A percentile compares a stretch with the other conserved stretches of the same genome.
These are phyloP conservation scores for Xylariaceae sp. DNA, from an alignment of 2,329 filamentous ascomycete genomes.

Conservation along the genomic window DNA sequence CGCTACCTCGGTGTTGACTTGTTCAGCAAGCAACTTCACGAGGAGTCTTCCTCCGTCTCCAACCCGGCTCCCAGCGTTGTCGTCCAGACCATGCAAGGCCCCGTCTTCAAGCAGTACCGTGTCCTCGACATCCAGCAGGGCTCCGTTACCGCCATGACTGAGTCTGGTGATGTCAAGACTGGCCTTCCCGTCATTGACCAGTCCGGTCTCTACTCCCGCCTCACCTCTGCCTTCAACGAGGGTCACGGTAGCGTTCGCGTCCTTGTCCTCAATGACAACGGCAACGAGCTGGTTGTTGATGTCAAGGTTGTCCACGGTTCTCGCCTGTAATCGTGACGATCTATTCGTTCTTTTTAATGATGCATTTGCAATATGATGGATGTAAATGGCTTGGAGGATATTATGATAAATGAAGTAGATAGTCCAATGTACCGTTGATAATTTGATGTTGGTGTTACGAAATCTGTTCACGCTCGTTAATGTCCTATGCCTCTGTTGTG, in stretches of 20 bases:
- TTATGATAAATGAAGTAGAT: slow-evolving; percentile 39
- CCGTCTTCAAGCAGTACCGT: slow-evolving; percentile 99
- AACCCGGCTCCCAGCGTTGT: slow-evolving; percentile 95
- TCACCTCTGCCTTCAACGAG: slow-evolving; percentile 78
- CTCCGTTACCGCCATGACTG: slow-evolving; percentile 89
- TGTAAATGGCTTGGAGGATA: slow-evolving; percentile 28
- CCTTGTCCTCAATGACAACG: slow-evolving; percentile 89
- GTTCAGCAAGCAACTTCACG: slow-evolving; percentile 99
- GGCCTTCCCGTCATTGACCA: slow-evolving; percentile 89
- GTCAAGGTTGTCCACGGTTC: slow-evolving; percentile 95
- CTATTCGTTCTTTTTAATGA: slow-evolving; percentile 17
- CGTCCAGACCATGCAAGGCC: slow-evolving; percentile 98
- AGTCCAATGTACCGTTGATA: slow-evolving; percentile 39
- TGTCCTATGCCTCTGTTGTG: no score
- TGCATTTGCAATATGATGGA: slow-evolving; percentile 27
- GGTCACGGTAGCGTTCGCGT: slow-evolving; percentile 92
- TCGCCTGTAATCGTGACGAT: slow-evolving; percentile 47
- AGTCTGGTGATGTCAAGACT: slow-evolving; percentile 98
- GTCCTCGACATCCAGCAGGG: slow-evolving; percentile 94
- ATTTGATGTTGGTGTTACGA: slow-evolving; percentile 26
- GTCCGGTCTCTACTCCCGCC: slow-evolving; percentile 77
- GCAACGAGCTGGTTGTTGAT: slow-evolving; percentile 93
- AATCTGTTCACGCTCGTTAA: neutral
- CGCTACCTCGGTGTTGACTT: slow-evolving; percentile 99
- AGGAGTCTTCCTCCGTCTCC: slow-evolving; percentile 96